Evolutionary conservation across 2,329 filamentous ascomycete genomes (phyloP).

Genomic region (Cylindrodendrum hubeiense): DNA sequence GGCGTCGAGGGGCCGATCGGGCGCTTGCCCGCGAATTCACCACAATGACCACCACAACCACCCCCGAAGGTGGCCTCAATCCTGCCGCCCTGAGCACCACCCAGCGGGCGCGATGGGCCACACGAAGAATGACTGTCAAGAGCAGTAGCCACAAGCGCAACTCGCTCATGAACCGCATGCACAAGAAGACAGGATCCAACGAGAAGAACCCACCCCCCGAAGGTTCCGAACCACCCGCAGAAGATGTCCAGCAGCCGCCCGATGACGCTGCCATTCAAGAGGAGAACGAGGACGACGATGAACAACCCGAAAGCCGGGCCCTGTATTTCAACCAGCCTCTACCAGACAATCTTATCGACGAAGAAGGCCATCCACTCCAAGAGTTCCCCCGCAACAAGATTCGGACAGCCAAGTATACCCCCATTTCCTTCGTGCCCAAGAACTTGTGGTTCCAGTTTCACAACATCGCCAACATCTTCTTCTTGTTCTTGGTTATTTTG

Average conservation of each 20-base stretch:
- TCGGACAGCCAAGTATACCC: constrained; percentile 96
- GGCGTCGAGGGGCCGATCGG: constrained; percentile 53
- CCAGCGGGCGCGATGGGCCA: constrained; percentile 94
- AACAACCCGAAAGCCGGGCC: constrained; percentile 62
- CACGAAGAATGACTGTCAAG: constrained; percentile 84
- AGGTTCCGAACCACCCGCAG: constrained; percentile 41
- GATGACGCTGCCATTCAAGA: constrained; percentile 49
- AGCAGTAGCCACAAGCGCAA: constrained; percentile 83
- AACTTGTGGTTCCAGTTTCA: constrained; percentile 99
- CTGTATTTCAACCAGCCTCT: constrained; percentile 91
- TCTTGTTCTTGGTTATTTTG: constrained; percentile 95
- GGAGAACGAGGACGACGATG: constrained; percentile 53
- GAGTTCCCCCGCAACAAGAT: constrained; percentile 94
- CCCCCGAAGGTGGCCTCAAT: constrained; percentile 43
- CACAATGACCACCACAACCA: constrained; percentile 51
- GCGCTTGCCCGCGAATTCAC: constrained; percentile 53
- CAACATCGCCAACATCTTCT: constrained; percentile 98
- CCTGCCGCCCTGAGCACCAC: constrained; percentile 54
- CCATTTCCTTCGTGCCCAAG: constrained; percentile 94
- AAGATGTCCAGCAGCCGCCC: constrained; percentile 42
- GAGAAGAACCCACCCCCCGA: constrained; percentile 75
- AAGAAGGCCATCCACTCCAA: constrained; percentile 79
- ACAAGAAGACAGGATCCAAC: constrained; percentile 68
- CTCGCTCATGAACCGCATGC: constrained; percentile 83
- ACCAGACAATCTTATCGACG: constrained; percentile 80